phyloP scores from a whole-genome alignment of 495 filamentous ascomycete genomes.

The Chaetomidium leptoderma region DNA sequence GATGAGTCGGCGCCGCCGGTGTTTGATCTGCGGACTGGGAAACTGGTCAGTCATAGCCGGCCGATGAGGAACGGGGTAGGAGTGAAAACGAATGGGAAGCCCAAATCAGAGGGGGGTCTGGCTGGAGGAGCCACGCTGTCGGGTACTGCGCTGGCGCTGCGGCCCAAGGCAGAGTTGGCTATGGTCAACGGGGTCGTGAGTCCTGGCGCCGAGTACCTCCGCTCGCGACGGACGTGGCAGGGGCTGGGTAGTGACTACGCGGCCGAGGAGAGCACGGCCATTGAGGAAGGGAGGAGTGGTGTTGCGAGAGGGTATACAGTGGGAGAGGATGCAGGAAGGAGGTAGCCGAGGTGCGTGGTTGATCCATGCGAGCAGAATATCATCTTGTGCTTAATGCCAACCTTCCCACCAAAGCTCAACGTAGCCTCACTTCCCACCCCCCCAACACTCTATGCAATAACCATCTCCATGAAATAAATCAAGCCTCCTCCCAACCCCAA shows the following conservation, averaged over 20 bases:
- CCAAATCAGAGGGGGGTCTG: constrained; percentile 14
- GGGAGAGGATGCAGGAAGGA: constrained; percentile 49
- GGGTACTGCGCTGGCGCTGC: constrained; percentile 48
- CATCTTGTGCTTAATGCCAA: no score
- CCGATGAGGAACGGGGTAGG: constrained; percentile 56
- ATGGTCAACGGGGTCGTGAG: constrained; percentile 76
- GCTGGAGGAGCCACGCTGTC: constrained; percentile 22
- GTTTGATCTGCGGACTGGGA: constrained; percentile 85
- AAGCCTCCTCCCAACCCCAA: background rate
- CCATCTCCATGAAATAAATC: background rate
- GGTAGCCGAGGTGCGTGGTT: constrained; percentile 19
- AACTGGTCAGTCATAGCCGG: constrained; percentile 74
- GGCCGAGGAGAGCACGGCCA: constrained; percentile 59
- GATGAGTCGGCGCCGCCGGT: constrained; percentile 68
- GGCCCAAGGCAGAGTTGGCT: constrained; percentile 66
- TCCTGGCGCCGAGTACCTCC: constrained; percentile 83
- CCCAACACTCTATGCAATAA: background rate
- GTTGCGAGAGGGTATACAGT: constrained; percentile 87
- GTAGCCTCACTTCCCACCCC: no score
- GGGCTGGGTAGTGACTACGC: constrained; percentile 86
- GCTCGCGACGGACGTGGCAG: constrained; percentile 81
- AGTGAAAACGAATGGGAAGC: background rate
- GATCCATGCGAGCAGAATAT: no score
- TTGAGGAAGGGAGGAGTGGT: constrained; percentile 81
- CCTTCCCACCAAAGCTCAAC: no score